phyloP scores from a whole-genome alignment of 2,329 filamentous ascomycete genomes.

The Neofusicoccum umdonicola region DNA sequence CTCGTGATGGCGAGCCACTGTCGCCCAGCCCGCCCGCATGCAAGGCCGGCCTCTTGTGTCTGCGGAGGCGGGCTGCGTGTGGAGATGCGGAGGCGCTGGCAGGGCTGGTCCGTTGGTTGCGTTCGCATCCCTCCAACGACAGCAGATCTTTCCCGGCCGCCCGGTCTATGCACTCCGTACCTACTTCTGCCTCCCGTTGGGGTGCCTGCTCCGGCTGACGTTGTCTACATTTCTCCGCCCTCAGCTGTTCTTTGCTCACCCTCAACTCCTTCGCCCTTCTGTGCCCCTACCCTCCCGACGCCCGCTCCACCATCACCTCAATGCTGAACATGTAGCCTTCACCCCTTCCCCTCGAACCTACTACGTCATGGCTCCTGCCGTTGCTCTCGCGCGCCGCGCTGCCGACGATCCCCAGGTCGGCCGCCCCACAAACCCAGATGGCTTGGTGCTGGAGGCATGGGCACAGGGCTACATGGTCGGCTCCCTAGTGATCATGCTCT shows the following conservation, averaged over 20 bases:
- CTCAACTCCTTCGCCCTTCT: neutral
- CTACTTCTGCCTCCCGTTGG: slow-evolving; percentile 2
- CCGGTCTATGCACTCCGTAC: slow-evolving; percentile 2
- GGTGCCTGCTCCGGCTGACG: slow-evolving; percentile 7
- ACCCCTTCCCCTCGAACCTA: neutral
- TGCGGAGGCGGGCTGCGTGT: neutral
- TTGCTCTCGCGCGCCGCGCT: neutral
- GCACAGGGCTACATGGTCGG: slow-evolving; percentile 41
- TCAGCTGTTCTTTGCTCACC: neutral
- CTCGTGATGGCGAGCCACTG: neutral
- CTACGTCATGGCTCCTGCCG: neutral
- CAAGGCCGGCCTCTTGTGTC: neutral
- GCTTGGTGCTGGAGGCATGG: slow-evolving; percentile 41
- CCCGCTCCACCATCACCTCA: neutral
- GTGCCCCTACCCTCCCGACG: neutral
- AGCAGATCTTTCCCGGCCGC: neutral
- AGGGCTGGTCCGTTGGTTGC: neutral
- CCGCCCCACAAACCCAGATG: slow-evolving; percentile 32
- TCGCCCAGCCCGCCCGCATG: neutral
- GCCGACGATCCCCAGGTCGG: slow-evolving; percentile 19
- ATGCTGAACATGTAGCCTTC: slow-evolving; percentile 1
- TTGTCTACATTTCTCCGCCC: neutral
- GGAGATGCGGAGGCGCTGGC: neutral
- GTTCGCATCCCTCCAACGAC: neutral
- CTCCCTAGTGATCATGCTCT: slow-evolving; percentile 47